A percentile compares a stretch with the other conserved stretches of the same genome.
Conservation (phyloP, 192 early-diverging fungal species). For the Coemansia sp. region DNA sequence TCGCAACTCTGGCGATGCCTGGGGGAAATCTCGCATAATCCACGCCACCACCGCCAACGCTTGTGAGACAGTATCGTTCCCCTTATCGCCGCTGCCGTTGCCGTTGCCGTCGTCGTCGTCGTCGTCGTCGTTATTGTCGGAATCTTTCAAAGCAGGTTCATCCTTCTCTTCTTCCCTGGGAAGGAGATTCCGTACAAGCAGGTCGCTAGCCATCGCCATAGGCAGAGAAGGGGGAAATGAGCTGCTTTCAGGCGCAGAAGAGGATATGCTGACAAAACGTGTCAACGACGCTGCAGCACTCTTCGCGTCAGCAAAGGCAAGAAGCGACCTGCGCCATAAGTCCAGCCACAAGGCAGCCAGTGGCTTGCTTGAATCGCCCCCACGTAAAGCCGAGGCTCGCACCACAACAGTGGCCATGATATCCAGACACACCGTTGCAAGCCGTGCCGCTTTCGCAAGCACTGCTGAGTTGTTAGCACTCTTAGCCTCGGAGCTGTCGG, state of each 20-base stretch:
- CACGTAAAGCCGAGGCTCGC: background rate
- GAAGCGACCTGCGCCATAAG: conserved; percentile 28
- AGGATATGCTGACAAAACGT: background rate
- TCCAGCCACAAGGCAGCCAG: conserved; percentile 20
- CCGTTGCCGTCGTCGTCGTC: no score
- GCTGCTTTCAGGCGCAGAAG: background rate
- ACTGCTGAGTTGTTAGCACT: background rate
- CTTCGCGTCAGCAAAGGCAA: background rate
- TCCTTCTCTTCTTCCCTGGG: background rate
- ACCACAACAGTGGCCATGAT: background rate
- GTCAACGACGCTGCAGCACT: background rate
- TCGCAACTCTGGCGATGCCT: background rate
- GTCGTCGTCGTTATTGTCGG: background rate
- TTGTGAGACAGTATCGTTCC: no score
- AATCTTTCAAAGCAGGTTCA: background rate
- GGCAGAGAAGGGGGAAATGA: no score
- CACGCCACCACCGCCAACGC: conserved; percentile 1
- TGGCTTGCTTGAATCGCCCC: no score
- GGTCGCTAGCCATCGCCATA: conserved; percentile 5
- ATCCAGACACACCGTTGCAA: background rate
- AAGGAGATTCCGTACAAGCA: conserved; percentile 16
- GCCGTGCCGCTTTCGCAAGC: background rate
- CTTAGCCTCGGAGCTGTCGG: background rate
- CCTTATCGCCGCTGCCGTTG: no score
- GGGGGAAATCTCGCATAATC: conserved; percentile 6